Percentiles rank a stretch among this genome's conserved stretches.
These are phyloP conservation scores for Amborella trichopoda DNA, from an alignment of 164 flowering plant species.

Conservation along the genomic window DNA sequence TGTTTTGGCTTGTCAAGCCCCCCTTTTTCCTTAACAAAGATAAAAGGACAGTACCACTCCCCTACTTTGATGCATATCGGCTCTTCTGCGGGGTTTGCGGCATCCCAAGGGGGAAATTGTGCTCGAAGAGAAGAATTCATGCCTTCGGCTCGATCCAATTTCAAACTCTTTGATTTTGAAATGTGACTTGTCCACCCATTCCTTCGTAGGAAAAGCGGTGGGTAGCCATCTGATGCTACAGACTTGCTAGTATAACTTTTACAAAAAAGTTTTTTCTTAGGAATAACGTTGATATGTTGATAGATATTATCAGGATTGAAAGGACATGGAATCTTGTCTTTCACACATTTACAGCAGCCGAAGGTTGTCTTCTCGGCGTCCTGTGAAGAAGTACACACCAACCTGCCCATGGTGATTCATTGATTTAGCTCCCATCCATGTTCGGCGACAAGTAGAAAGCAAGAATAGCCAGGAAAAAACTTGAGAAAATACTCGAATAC, in stretches of 20 bases:
- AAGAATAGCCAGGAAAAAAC: background rate
- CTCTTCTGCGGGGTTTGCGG: background rate
- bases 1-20: constrained; percentile 9
- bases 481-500: background rate
- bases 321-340: constrained; percentile 23
- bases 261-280: background rate
- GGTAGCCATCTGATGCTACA: constrained; percentile 8
- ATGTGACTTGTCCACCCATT: constrained; percentile 5
- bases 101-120: constrained; percentile 1
- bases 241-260: constrained; percentile 13
- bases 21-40: constrained; percentile 8
- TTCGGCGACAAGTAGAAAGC: no score
- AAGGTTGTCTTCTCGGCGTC: constrained; percentile 31
- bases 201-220: constrained; percentile 8
- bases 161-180: background rate
- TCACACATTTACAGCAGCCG: constrained; percentile 14
- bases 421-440: background rate
- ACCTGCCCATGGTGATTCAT: constrained; percentile 15
- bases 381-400: constrained; percentile 29
- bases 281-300: constrained; percentile 31
- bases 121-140: constrained; percentile 1
- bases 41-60: constrained; percentile 3
- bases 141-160: background rate
- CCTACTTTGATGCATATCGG: background rate
- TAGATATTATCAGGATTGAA: constrained; percentile 25